Evolutionary conservation across 192 early-diverging fungal species (phyloP).

Genomic region (Dissophora ornata): DNA sequence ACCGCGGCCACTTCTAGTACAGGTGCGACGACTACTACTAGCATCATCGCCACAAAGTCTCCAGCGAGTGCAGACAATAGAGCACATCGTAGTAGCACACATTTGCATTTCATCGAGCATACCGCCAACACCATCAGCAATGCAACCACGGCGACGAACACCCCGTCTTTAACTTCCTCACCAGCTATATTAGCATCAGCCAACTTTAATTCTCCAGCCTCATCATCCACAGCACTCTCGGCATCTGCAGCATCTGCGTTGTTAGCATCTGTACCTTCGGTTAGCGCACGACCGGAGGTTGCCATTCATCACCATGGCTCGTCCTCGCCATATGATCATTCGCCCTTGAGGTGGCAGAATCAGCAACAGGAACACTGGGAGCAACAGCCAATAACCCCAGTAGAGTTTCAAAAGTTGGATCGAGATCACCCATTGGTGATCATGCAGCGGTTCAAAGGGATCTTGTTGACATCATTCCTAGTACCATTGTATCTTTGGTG

Average conservation of each 20-base stretch:
- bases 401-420: conserved; percentile 25
- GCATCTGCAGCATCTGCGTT: background rate
- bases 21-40: background rate
- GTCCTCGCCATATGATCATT: conserved; percentile 2
- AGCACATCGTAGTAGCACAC: conserved; percentile 16
- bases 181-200: background rate
- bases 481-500: conserved; percentile 48
- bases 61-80: conserved; percentile 12
- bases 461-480: conserved; percentile 56
- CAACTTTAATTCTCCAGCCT: background rate
- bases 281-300: conserved; percentile 11
- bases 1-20: background rate
- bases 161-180: background rate
- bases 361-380: background rate
- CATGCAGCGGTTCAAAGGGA: conserved; percentile 61
- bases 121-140: background rate
- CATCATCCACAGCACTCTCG: background rate
- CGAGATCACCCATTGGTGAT: conserved; percentile 70
- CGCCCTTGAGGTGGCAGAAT: background rate
- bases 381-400: background rate
- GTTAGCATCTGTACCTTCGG: background rate
- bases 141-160: no score
- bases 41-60: conserved; percentile 4
- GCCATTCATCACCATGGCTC: conserved; percentile 6
- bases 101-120: conserved; percentile 2